phyloP scores from a whole-genome alignment of 768 basidiomycete genomes.

The Mycena rebaudengoi region DNA sequence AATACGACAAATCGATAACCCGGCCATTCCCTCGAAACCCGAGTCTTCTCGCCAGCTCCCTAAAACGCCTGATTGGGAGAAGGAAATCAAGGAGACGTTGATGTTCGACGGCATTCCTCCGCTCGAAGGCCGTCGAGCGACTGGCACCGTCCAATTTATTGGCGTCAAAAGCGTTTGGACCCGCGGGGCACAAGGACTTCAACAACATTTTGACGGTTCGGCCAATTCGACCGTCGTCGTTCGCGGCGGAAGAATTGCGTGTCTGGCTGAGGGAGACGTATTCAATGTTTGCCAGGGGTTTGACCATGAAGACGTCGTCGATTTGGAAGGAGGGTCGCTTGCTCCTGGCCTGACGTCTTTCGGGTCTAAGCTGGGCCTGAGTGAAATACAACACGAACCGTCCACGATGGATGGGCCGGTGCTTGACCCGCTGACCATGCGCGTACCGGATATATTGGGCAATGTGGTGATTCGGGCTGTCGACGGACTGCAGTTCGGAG shows the following conservation, averaged over 20 bases:
- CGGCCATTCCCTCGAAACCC: constrained; percentile 53
- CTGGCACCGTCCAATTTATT: neutral
- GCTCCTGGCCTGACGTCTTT: constrained; percentile 69
- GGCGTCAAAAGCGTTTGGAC: neutral
- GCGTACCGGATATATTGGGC: constrained; percentile 40
- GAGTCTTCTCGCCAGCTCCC: constrained; percentile 58
- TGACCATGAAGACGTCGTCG: constrained; percentile 42
- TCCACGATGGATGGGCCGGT: constrained; percentile 74
- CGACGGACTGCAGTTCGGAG: constrained; percentile 65
- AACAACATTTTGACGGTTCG: neutral
- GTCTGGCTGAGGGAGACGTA: neutral
- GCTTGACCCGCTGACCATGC: constrained; percentile 53
- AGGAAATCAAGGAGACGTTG: constrained; percentile 65
- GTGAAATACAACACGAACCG: constrained; percentile 69
- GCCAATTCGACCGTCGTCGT: neutral
- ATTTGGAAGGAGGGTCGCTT: constrained; percentile 72
- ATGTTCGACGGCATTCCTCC: constrained; percentile 76
- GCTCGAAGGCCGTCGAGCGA: constrained; percentile 38
- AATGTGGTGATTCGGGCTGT: constrained; percentile 63
- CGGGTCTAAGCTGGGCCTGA: constrained; percentile 69
- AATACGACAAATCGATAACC: constrained; percentile 62
- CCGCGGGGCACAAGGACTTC: too few species aligned
- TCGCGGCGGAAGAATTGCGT: neutral
- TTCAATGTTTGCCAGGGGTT: too few species aligned
- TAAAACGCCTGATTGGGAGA: constrained; percentile 62